These are phyloP conservation scores for Lasiodiplodia hormozganensis DNA, from an alignment of 2,329 filamentous ascomycete species.

Conservation along the genomic window DNA sequence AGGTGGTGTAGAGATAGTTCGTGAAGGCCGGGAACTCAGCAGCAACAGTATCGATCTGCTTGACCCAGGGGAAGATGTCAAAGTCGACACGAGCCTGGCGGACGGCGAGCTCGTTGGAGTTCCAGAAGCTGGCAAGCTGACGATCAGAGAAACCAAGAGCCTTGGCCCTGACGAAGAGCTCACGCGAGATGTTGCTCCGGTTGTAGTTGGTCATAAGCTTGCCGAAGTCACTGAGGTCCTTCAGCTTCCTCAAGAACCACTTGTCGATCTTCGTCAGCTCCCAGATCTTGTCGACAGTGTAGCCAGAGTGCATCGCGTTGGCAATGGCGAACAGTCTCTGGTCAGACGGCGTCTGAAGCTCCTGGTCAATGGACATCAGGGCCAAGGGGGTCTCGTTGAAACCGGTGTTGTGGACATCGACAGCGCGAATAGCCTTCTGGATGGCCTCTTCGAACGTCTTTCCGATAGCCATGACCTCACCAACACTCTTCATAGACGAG, in stretches of 20 bases:
- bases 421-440: constrained; percentile 94
- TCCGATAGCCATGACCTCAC: constrained; percentile 98
- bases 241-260: constrained; percentile 94
- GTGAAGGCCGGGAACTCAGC: constrained; percentile 94
- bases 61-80: constrained; percentile 86
- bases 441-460: constrained; percentile 97
- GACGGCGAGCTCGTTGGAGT: constrained; percentile 91
- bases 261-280: constrained; percentile 98
- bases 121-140: constrained; percentile 92
- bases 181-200: constrained; percentile 68
- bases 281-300: constrained; percentile 96
- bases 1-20: constrained; percentile 96
- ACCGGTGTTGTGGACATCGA: constrained; percentile 93
- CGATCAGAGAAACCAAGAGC: constrained; percentile 92
- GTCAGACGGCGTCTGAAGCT: constrained; percentile 96
- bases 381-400: constrained; percentile 86
- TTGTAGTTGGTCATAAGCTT: constrained; percentile 76
- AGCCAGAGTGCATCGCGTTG: constrained; percentile 94
- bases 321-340: constrained; percentile 97
- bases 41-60: constrained; percentile 98
- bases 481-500: constrained; percentile 99
- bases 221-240: constrained; percentile 87
- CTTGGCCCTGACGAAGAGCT: constrained; percentile 83
- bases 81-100: constrained; percentile 83
- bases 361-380: constrained; percentile 93